Evolutionary conservation across 2,329 filamentous ascomycete species (phyloP), one percentile per base, ranked within the genome.

Genomic region (Sordariomycetes sp.): DNA sequence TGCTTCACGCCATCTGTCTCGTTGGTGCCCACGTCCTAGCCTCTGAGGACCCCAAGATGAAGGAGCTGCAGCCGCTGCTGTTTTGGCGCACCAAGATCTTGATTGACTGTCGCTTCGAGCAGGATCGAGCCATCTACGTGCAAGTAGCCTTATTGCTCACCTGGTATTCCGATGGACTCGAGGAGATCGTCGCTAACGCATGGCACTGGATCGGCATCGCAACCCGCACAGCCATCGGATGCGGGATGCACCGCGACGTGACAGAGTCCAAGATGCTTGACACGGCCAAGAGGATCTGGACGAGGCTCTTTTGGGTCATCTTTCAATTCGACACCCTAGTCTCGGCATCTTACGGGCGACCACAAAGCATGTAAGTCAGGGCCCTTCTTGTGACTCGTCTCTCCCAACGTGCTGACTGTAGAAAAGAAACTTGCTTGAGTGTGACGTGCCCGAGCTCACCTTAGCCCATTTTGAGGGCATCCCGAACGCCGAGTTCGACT

Each of bases 131-230:
- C 39, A 59, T 63, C 21, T 56, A 73, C 32, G 58, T 75, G n/a
- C 71, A 75, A 46, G 64, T 64, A 4, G 67, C 69, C 3, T 50
- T 75, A 16, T 57, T 75, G 2, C 43, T 75, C 34, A 72, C 68
- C 3, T 75, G 70, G 71, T 65, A 72, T 41, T 65, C 67, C 2
- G 67, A 74, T 32, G 62, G 66, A 11, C 66, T 68, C 17, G 70
- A 75, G 41, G 68, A 72, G 46, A 64, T 73, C 6, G 54, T 67
- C 5, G 64, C 67, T 25, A 73, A 74, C 42, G 62, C 65, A 12
- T 70, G 58, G 53, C 53, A 55, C 39, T 74, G 70, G 70, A 57
- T 72, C 6, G 70, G 70, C 3, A 57, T 70, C 4, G 70, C 68
- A 5, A 59, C 59, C 14, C 59, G 70, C 5, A 70, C 66, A 21